Conservation (phyloP, 768 basidiomycete genomes). For the Tylopilus rubrobrunneus region DNA sequence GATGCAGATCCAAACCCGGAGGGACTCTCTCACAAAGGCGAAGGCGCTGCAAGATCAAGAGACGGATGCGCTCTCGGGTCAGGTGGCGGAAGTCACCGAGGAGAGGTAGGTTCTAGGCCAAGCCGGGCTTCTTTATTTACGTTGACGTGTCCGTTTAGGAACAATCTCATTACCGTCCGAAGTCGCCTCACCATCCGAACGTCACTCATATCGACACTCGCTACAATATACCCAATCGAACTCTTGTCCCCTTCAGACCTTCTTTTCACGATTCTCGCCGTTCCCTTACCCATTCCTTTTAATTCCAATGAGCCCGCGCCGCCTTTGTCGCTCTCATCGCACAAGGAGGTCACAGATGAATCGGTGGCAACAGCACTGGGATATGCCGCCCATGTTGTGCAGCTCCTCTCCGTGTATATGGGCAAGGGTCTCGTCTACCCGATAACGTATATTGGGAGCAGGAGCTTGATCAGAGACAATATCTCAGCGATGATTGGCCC, state of each 20-base stretch:
- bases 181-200: conserved; percentile 53
- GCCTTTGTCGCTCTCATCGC: conserved; percentile 61
- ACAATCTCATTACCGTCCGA: conserved; percentile 43
- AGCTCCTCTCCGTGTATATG: conserved; percentile 75
- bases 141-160: conserved; percentile 35
- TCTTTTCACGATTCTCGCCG: conserved; percentile 82
- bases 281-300: conserved; percentile 88
- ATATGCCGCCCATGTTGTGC: conserved; percentile 83
- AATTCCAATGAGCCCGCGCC: conserved; percentile 77
- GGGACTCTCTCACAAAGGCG: conserved; percentile 43
- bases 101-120: conserved; percentile 34
- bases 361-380: conserved; percentile 86
- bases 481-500: conserved; percentile 96
- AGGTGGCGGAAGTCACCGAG: conserved; percentile 33
- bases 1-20: conserved; percentile 43
- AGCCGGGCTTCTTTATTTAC: conserved; percentile 7
- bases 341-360: conserved; percentile 79
- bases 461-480: conserved; percentile 87
- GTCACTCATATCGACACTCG: conserved; percentile 64
- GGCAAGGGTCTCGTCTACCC: conserved; percentile 81
- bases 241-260: conserved; percentile 78
- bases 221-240: conserved; percentile 85
- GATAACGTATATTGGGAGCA: conserved; percentile 84
- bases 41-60: conserved; percentile 37
- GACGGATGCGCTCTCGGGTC: conserved; percentile 18